These are phyloP conservation scores for Epichloe sibirici DNA, from an alignment of 2,329 filamentous ascomycete species.

Conservation along the genomic window DNA sequence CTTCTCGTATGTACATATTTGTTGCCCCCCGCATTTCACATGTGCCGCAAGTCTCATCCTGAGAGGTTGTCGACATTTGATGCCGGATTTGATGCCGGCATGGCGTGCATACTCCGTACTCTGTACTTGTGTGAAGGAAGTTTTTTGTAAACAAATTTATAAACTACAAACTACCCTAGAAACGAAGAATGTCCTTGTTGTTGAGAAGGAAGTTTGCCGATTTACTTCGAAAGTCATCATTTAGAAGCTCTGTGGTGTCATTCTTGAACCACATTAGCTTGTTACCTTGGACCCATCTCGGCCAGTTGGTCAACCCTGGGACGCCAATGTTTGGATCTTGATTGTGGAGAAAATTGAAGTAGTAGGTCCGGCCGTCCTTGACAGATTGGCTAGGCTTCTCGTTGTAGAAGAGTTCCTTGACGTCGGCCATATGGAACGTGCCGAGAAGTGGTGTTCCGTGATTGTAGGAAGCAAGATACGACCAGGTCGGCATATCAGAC, in stretches of 20 bases:
- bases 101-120: too few relatives aligned
- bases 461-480: constrained; percentile 62
- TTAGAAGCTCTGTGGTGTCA: constrained; percentile 19
- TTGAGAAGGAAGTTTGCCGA: constrained; percentile 16
- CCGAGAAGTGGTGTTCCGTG: constrained; percentile 60
- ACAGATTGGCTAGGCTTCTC: constrained; percentile 50
- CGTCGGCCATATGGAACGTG: constrained; percentile 61
- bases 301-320: constrained; percentile 27
- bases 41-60: too few relatives aligned
- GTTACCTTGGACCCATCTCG: constrained; percentile 28
- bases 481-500: constrained; percentile 54
- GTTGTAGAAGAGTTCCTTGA: constrained; percentile 58
- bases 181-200: constrained; percentile 12
- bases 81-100: too few relatives aligned
- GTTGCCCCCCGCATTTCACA: too few relatives aligned
- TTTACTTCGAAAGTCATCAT: constrained; percentile 26
- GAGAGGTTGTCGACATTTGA: too few relatives aligned
- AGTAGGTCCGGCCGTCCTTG: constrained; percentile 52
- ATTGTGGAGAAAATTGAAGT: constrained; percentile 59
- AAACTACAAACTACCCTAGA: too few relatives aligned
- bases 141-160: too few relatives aligned
- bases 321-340: constrained; percentile 53
- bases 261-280: constrained; percentile 36
- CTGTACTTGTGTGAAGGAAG: too few relatives aligned
- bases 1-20: too few relatives aligned